Base-by-base conservation (phyloP, 163 green algal genomes). In the Scenedesmus sp. region DNA sequence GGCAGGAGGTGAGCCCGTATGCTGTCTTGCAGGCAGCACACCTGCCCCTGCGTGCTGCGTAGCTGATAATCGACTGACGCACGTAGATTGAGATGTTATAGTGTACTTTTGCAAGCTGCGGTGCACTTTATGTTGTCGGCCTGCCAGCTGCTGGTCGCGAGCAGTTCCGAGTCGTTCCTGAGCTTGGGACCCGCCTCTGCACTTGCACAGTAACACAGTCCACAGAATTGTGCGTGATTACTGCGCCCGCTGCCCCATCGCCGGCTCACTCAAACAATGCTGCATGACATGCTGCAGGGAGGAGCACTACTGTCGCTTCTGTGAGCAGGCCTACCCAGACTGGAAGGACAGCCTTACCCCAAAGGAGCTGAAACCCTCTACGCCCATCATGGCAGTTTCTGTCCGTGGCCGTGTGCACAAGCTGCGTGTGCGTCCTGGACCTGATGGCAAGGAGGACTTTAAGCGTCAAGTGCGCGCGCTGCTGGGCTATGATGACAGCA, bases 361-460 rank as follows among this genome's bases (percentile, higher is more conserved):
- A 1, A 35, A 20, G 59, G 53, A 83, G 59, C 51, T 88, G 15
- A 73, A 51, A 20, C 80, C 80, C 33, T 70, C 68, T 5, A 92
- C 80, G 43, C 80, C 88, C 6, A 78, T 86, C 7, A 88, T 88
- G 88, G 80, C 79, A 7, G 80, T 92, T 4, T 79, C 26, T 65
- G 88, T 89, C 0, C 81, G 82, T 56, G 88, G 88, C 26, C 49
- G 70, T 35, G 88, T 92, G n/a, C 81, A 92, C 82, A 92, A 92
- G 88, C 65, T 92, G 65, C 81, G 82, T 1, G 88, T 92, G 68
- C 30, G 56, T 12, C 81, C 81, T 30, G 88, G 88, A 6, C 88
- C 88, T 46, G 88, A 92, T 37, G 88, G 88, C 61, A 88, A 92
- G 80, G 88, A 88, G 22, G 80, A 88, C 18, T 92, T 92, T 61